phyloP scores from a whole-genome alignment of 805 yeast species.

The Candida nonsorbophila region DNA sequence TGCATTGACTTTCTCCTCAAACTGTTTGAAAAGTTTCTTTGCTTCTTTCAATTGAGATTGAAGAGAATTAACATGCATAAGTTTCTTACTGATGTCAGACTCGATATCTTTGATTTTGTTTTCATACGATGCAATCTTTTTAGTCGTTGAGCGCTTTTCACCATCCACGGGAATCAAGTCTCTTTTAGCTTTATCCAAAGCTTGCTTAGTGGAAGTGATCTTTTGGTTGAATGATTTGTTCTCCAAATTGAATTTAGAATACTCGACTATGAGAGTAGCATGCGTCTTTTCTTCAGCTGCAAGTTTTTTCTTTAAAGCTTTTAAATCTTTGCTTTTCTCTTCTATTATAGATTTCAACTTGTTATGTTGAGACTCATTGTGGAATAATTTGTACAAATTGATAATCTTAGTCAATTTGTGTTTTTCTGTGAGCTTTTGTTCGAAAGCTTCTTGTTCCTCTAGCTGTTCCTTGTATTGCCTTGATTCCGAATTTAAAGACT shows the following conservation, averaged over 20 bases:
- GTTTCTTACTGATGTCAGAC: constrained; percentile 51
- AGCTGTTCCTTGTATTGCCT: constrained; percentile 75
- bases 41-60: constrained; percentile 46
- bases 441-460: constrained; percentile 64
- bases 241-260: constrained; percentile 42
- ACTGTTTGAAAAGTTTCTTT: constrained; percentile 22
- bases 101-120: constrained; percentile 46
- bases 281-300: constrained; percentile 20
- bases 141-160: constrained; percentile 42
- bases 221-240: constrained; percentile 35
- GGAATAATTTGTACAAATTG: constrained; percentile 62
- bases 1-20: constrained; percentile 17
- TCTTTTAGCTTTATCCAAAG: constrained; percentile 41
- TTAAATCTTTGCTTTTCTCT: constrained; percentile 31
- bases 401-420: constrained; percentile 41
- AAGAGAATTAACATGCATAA: constrained; percentile 32
- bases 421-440: constrained; percentile 47
- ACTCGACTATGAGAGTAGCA: constrained; percentile 28
- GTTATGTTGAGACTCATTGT: constrained; percentile 43
- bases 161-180: constrained; percentile 60
- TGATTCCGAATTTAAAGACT: constrained; percentile 67
- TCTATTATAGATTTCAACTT: constrained; percentile 27
- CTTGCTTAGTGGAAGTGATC: constrained; percentile 27
- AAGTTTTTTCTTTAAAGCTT: constrained; percentile 22
- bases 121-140: constrained; percentile 42